These are phyloP conservation scores for Hura crepitans DNA, from an alignment of 441 rosid genomes.

Conservation along the genomic window DNA sequence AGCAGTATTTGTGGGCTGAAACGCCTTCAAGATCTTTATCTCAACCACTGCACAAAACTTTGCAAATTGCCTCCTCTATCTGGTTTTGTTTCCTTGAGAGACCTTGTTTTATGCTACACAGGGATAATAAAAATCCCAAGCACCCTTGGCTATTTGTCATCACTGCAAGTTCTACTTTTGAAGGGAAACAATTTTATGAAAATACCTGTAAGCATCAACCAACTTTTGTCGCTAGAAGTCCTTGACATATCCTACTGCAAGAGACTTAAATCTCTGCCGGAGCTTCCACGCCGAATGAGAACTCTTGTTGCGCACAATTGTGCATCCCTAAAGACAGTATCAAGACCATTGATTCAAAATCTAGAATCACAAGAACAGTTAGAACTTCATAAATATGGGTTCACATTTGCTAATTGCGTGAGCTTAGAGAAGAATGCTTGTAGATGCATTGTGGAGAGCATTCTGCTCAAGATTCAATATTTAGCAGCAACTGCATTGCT, in stretches of 20 bases:
- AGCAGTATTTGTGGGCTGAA: constrained; percentile 10
- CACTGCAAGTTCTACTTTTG: constrained; percentile 17
- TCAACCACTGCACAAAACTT: constrained; percentile 26
- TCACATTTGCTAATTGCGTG: constrained; percentile 17
- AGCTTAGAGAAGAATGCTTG: constrained; percentile 18
- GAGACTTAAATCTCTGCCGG: constrained; percentile 16
- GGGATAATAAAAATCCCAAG: constrained; percentile 19
- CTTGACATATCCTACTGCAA: constrained; percentile 18
- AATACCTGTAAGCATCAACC: constrained; percentile 15
- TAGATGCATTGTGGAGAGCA: constrained; percentile 11
- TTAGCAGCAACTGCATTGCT: constrained; percentile 17
- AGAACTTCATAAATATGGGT: constrained; percentile 3
- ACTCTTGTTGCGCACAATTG: constrained; percentile 11
- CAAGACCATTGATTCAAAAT: constrained; percentile 15
- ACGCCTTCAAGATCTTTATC: constrained; percentile 19
- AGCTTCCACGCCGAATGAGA: constrained; percentile 12
- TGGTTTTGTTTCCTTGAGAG: constrained; percentile 19
- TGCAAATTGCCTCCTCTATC: constrained; percentile 17
- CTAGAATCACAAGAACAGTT: constrained; percentile 7
- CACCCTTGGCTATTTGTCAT: constrained; percentile 14
- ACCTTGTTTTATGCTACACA: constrained; percentile 16
- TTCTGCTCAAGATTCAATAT: constrained; percentile 7
- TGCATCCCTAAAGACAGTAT: constrained; percentile 11
- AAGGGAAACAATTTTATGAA: constrained; percentile 7
- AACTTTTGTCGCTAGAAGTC: not conserved